Percentiles rank a stretch among this genome's conserved stretches.
Evolutionary conservation across 495 filamentous ascomycete genomes (phyloP).

Genomic region (Tuber borchii): DNA sequence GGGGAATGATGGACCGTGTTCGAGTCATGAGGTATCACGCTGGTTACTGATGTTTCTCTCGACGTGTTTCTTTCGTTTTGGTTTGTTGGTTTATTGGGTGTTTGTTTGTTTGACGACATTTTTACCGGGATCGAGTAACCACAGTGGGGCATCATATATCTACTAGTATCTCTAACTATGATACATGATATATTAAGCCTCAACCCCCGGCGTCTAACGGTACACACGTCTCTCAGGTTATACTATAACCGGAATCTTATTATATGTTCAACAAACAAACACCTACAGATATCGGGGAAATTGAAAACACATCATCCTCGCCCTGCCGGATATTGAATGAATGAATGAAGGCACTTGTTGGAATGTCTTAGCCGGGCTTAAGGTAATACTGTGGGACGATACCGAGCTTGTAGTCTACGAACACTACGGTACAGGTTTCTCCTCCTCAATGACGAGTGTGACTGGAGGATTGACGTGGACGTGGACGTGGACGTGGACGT

Average conservation of each 20-base stretch:
- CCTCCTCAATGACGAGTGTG: neutral
- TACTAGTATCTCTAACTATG: neutral
- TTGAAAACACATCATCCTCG: neutral
- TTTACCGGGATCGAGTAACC: neutral
- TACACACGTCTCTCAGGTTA: neutral
- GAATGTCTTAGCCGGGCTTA: neutral
- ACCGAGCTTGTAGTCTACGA: neutral
- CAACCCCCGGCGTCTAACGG: neutral
- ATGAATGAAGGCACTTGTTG: neutral
- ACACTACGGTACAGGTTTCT: neutral
- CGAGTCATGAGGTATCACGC: neutral
- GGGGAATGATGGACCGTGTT: neutral
- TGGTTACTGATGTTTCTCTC: neutral
- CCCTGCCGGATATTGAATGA: neutral
- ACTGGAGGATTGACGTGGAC: neutral
- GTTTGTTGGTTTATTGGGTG: neutral
- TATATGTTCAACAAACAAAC: neutral
- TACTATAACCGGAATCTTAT: neutral
- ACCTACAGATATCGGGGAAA: neutral
- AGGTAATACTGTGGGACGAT: neutral
- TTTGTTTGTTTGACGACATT: neutral
- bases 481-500: neutral
- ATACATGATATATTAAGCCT: neutral
- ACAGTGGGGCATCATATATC: neutral
- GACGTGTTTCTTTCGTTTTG: neutral